phyloP scores from a whole-genome alignment of 495 filamentous ascomycete species.

The Cryomyces minteri region DNA sequence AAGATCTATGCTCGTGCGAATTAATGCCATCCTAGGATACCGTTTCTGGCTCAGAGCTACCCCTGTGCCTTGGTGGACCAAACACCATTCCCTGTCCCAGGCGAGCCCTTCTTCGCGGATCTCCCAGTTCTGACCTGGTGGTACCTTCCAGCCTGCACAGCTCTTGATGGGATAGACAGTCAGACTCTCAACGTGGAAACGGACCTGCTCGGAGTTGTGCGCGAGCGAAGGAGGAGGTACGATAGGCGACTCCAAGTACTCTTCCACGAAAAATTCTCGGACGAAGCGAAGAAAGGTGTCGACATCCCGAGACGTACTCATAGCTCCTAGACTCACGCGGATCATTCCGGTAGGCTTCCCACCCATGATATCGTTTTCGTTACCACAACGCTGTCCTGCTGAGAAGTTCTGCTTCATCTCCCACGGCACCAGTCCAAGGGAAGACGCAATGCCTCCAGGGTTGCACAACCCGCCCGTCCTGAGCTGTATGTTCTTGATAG shows the following conservation, averaged over 20 bases:
- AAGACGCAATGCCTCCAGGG: slow-evolving; percentile 61
- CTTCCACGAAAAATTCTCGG: slow-evolving; percentile 51
- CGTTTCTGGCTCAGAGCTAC: slow-evolving; percentile 65
- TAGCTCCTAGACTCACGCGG: slow-evolving; percentile 67
- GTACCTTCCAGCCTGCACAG: slow-evolving; percentile 62
- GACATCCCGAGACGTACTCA: slow-evolving; percentile 68
- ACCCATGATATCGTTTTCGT: slow-evolving; percentile 60
- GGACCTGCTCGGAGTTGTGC: slow-evolving; percentile 23
- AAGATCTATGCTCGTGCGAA: slow-evolving; percentile 53
- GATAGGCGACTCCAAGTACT: slow-evolving; percentile 3
- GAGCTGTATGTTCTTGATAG: slow-evolving; percentile 59
- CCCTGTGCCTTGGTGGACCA: slow-evolving; percentile 67
- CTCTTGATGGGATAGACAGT: slow-evolving; percentile 64
- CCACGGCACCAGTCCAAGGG: slow-evolving; percentile 48
- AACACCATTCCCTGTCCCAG: slow-evolving; percentile 90
- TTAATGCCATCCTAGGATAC: slow-evolving; percentile 66
- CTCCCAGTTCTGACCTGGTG: slow-evolving; percentile 46
- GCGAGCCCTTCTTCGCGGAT: slow-evolving; percentile 59
- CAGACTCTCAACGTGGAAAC: slow-evolving; percentile 19
- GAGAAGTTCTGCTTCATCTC: slow-evolving; percentile 71
- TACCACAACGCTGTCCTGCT: slow-evolving; percentile 44
- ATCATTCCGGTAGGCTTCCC: slow-evolving; percentile 82
- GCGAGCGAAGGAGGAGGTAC: slow-evolving; percentile 7
- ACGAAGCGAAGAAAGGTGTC: slow-evolving; percentile 51
- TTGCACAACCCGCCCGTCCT: slow-evolving; percentile 82